phyloP scores from a whole-genome alignment of 78 protist species.

The Tieghemostelium lacteum region DNA sequence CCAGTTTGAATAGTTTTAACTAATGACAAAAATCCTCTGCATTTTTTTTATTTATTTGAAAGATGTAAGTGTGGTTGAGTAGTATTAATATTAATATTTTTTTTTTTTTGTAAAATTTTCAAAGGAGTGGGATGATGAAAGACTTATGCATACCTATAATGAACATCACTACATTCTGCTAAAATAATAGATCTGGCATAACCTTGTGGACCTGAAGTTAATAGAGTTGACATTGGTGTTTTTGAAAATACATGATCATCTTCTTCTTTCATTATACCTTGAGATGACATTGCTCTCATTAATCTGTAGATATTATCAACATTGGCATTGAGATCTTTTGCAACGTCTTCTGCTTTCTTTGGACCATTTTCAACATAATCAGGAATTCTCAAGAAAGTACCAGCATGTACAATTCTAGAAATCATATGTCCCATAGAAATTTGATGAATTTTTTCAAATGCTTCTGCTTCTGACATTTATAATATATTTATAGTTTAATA shows the following conservation, averaged over 20 bases:
- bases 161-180: not conserved
- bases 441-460: not conserved
- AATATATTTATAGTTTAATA: too few relatives aligned
- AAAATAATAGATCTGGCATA: not conserved
- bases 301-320: conserved; percentile 3
- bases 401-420: not conserved
- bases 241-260: conserved; percentile 1
- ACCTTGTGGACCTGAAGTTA: not conserved
- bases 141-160: not conserved
- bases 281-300: conserved; percentile 14
- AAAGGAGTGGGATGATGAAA: too few relatives aligned
- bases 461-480: too few relatives aligned
- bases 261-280: conserved; percentile 18
- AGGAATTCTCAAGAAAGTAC: not conserved
- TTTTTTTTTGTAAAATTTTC: too few relatives aligned
- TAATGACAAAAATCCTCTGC: conserved; percentile 2
- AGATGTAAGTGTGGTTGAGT: not conserved
- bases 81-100: too few relatives aligned
- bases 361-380: not conserved
- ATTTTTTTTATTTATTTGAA: too few relatives aligned
- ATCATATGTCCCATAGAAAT: not conserved
- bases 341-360: not conserved
- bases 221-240: not conserved
- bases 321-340: not conserved
- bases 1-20: conserved; percentile 1